These are phyloP conservation scores for Paramecium caudatum DNA, from an alignment of 73 alveolate genomes.

Conservation along the genomic window DNA sequence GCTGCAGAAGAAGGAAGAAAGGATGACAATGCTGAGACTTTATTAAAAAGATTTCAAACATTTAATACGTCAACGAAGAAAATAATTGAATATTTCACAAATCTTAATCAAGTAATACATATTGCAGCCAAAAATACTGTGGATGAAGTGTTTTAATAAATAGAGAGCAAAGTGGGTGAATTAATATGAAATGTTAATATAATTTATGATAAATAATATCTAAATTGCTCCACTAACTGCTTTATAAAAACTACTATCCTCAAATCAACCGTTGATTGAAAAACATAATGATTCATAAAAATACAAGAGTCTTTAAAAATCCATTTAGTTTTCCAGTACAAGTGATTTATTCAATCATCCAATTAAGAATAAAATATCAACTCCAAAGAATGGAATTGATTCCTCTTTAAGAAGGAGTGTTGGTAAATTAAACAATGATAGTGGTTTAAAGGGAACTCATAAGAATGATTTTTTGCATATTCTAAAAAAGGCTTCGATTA, in stretches of 20 bases:
- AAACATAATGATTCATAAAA: not conserved
- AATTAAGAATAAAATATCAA: not conserved
- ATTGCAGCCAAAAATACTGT: conserved; percentile 86
- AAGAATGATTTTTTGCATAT: not conserved
- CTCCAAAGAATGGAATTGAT: not conserved
- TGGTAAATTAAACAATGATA: conserved; percentile 5
- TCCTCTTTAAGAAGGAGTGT: not conserved
- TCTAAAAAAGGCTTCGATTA: not conserved
- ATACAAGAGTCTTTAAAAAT: conserved; percentile 4
- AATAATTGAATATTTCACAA: conserved; percentile 84
- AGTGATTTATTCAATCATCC: not conserved
- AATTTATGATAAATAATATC: conserved; percentile 12
- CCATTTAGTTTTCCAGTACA: not conserved
- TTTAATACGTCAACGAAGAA: conserved; percentile 93
- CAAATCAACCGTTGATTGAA: not conserved
- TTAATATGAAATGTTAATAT: not conserved
- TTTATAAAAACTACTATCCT: not conserved
- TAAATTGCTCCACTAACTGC: conserved; percentile 43
- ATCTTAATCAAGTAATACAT: conserved; percentile 65
- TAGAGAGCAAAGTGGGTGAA: conserved; percentile 47
- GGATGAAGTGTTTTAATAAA: conserved; percentile 88
- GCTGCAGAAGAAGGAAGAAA: conserved; percentile 91
- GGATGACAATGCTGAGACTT: conserved; percentile 96
- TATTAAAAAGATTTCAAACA: conserved; percentile 92
- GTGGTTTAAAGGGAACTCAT: not conserved